Evolutionary conservation across 2,329 filamentous ascomycete genomes (phyloP), one percentile per base, ranked within the genome.

Genomic region (Didymella exigua): DNA sequence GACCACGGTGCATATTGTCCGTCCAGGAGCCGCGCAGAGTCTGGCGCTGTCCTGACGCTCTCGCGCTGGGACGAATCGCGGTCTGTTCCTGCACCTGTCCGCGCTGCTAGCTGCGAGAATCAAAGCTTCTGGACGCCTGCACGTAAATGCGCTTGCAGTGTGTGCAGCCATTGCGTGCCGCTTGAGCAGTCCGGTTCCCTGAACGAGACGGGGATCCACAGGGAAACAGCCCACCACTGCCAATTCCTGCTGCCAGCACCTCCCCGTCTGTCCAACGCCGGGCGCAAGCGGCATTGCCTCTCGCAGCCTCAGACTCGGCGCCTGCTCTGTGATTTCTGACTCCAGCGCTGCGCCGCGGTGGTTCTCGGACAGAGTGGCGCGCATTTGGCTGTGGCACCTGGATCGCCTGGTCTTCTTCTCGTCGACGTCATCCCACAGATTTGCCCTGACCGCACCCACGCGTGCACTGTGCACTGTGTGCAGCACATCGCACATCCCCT

Each of bases 281-380:
- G 51, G 51, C 49, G 49, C 42, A 53, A 47, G 49, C 49, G 36
- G 42, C 49, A 53, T 47, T 53, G 49, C 49, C 33, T 53, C 30
- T 24, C 29, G 30, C 49, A 41, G 42, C 49, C 34, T 47, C 42
- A 38, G 49, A 23, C 14, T 26, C 34, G 16, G 36, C 21, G 37
- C 27, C 21, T 27, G 14, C 31, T 37, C 38, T 40, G 11, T 48
- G 43, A 19, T 9, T 2, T 36, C 14, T 5, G 33, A 3, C 24
- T 37, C 10, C 41, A 19, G 30, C 38, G 23, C 46, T 33, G 47
- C 43, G 37, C 37, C 40, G 37, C 33, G 48, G 47, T 56, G 46
- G 33, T 26, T 36, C 19, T 34, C 41, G 40, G 34, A 30, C 46
- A 11, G 33, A 29, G 42, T 37, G 49, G 49, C 37, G 49, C 42